phyloP scores from a whole-genome alignment of 192 early-diverging fungal species.

The Backusella circina region DNA sequence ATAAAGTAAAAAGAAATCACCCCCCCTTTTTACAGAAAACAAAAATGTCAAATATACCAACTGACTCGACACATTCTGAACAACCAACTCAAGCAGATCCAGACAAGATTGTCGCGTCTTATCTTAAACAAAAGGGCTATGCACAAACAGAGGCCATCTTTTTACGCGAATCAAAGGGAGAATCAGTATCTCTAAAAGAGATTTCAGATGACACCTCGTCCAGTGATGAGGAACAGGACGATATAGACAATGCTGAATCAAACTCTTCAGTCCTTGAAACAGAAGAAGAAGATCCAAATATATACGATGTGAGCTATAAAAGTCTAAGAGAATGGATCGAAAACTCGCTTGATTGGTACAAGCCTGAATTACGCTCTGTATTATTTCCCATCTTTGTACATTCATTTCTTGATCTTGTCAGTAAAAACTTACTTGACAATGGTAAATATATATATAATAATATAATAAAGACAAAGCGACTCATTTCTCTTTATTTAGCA shows the following conservation, averaged over 20 bases:
- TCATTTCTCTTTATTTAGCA: conserved; percentile 40
- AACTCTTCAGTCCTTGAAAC: conserved; percentile 21
- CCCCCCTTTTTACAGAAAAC: not conserved
- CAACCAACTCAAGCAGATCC: conserved; percentile 28
- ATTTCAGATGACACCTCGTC: not conserved
- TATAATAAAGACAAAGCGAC: not conserved
- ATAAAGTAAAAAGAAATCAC: not conserved
- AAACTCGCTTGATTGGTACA: conserved; percentile 91
- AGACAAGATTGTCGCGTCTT: conserved; percentile 63
- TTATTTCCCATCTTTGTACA: conserved; percentile 93
- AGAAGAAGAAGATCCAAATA: conserved; percentile 66
- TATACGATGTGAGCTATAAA: conserved; percentile 77
- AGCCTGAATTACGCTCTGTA: conserved; percentile 79
- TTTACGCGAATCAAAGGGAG: conserved; percentile 53
- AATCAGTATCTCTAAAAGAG: conserved; percentile 11
- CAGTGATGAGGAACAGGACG: not conserved
- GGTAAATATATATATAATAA: conserved; percentile 26
- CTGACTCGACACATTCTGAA: not conserved
- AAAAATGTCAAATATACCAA: not conserved
- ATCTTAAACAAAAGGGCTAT: conserved; percentile 67
- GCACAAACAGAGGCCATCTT: conserved; percentile 62
- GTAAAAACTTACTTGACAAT: conserved; percentile 46
- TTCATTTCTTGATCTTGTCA: conserved; percentile 83
- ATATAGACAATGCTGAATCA: not conserved
- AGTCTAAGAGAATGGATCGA: conserved; percentile 86